phyloP scores from a whole-genome alignment of 1,139 yeast species.

The Nakaseomyces delphensis region DNA sequence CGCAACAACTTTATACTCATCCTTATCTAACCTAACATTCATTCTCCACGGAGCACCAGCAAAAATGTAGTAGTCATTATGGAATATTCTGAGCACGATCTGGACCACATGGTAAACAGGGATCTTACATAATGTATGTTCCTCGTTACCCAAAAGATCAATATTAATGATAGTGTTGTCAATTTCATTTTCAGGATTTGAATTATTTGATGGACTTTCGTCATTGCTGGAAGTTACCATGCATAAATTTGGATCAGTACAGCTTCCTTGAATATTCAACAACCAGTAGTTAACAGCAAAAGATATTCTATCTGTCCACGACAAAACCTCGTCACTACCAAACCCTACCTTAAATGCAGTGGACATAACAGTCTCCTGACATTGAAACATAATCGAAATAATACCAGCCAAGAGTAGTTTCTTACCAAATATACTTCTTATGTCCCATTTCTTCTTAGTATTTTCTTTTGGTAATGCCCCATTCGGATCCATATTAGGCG shows the following conservation, averaged over 20 bases:
- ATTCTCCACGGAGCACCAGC: conserved; percentile 80
- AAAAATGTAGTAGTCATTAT: conserved; percentile 66
- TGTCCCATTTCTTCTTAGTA: conserved; percentile 8
- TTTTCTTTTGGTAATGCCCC: not conserved
- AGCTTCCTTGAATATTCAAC: conserved; percentile 18
- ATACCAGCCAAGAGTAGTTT: conserved; percentile 63
- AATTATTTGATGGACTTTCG: conserved; percentile 1
- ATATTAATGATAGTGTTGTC: conserved; percentile 19
- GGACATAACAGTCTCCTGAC: conserved; percentile 48
- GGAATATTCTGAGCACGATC: conserved; percentile 59
- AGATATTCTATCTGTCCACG: conserved; percentile 58
- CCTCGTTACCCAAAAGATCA: conserved; percentile 11
- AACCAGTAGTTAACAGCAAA: conserved; percentile 58
- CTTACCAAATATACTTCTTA: conserved; percentile 41
- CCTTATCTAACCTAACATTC: conserved; percentile 58
- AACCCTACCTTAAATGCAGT: conserved; percentile 47
- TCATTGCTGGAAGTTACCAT: conserved; percentile 7
- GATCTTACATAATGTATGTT: conserved; percentile 40
- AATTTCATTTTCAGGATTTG: conserved; percentile 1
- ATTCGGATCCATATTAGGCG: not conserved
- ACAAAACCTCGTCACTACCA: conserved; percentile 19
- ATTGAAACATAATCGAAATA: conserved; percentile 58
- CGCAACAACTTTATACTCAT: conserved; percentile 47
- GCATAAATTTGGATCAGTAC: conserved; percentile 15
- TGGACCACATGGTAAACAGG: conserved; percentile 66